phyloP scores from a whole-genome alignment of 2,329 filamentous ascomycete genomes.

The Phialocephala subalpina region DNA sequence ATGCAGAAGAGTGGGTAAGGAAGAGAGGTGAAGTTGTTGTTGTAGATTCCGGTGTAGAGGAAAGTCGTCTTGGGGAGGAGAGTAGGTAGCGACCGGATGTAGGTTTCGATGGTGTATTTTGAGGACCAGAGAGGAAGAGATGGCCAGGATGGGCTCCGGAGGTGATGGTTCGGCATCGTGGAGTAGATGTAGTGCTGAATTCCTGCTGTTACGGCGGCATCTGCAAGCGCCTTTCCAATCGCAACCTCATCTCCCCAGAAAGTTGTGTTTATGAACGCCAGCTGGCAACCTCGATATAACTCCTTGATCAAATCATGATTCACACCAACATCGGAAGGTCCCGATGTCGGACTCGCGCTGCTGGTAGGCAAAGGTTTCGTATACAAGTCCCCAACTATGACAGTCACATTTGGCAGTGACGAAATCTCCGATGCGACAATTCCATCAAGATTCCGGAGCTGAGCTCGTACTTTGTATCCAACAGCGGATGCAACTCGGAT shows the following conservation, averaged over 20 bases:
- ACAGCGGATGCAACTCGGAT: conserved; percentile 94
- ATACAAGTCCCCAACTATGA: conserved; percentile 71
- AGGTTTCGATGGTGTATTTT: conserved; percentile 93
- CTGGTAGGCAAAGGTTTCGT: conserved; percentile 55
- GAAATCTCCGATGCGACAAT: conserved; percentile 89
- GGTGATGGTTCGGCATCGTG: conserved; percentile 93
- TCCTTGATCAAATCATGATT: conserved; percentile 76
- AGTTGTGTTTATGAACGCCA: conserved; percentile 97
- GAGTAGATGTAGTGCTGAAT: conserved; percentile 95
- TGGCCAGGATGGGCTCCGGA: conserved; percentile 74
- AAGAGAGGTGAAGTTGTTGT: conserved; percentile 97
- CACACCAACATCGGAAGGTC: conserved; percentile 66
- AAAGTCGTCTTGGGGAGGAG: conserved; percentile 83
- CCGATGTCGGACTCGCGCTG: conserved; percentile 64
- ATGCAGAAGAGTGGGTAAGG: conserved; percentile 95
- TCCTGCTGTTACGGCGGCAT: conserved; percentile 84
- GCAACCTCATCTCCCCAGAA: conserved; percentile 95
- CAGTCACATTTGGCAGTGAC: conserved; percentile 77
- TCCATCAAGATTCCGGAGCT: conserved; percentile 86
- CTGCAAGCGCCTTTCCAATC: conserved; percentile 87
- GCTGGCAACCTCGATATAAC: conserved; percentile 83
- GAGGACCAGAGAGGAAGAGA: conserved; percentile 89
- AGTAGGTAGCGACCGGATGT: conserved; percentile 74
- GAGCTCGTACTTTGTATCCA: conserved; percentile 91
- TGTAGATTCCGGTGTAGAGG: conserved; percentile 96